Base-by-base conservation (phyloP, 306 rosid genomes). In the Pueraria montana region DNA sequence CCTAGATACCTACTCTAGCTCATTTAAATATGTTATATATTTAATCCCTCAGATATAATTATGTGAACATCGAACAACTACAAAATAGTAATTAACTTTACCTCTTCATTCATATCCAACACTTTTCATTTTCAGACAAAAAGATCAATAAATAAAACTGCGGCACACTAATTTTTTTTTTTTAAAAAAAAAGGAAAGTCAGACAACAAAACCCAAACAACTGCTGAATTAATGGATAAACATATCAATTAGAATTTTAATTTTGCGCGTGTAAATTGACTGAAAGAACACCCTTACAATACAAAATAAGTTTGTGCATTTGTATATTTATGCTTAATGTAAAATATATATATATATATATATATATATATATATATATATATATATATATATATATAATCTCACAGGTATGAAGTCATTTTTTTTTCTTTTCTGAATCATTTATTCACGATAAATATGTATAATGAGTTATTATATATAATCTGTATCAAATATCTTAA, bases 1-100 rank as follows among this genome's bases (percentile, higher is more conserved):
- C 73, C n/a, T 67, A 68, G 52, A 27, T 18, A 68, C 32, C 52
- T 68, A 68, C 18, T 56, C 30, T 56, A 56, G 26, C 26, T 11
- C 17, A 42, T 40, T 18, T 20, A 68, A 68, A 42, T 56, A 21
- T 16, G 17, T 11, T 56, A 56, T 56, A 21, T 68, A n/a, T 4
- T 4, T 20, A 20, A 68, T 4, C 34, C 23, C 50, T n/a, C 50
- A 40, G 0, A 38, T 66, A 66, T 66, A 66, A 66, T 66, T 36
- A 36, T 36, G 49, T 66, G 24, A 67, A 42, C 34, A 68, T 21
- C 53, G 24, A 67, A 42, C 34, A 68, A 42, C 53, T 45, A 12
- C 24, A 68, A 42, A 67, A n/a, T 11, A n/a, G n/a, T n/a, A 18
- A 36, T 61, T 61, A 12, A 61, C 36, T 58, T 58, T 59, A 59